A percentile compares a stretch with the other conserved stretches of the same genome.
These are phyloP conservation scores for Pilaira anomala DNA, from an alignment of 192 early-diverging fungal genomes.

Conservation along the genomic window DNA sequence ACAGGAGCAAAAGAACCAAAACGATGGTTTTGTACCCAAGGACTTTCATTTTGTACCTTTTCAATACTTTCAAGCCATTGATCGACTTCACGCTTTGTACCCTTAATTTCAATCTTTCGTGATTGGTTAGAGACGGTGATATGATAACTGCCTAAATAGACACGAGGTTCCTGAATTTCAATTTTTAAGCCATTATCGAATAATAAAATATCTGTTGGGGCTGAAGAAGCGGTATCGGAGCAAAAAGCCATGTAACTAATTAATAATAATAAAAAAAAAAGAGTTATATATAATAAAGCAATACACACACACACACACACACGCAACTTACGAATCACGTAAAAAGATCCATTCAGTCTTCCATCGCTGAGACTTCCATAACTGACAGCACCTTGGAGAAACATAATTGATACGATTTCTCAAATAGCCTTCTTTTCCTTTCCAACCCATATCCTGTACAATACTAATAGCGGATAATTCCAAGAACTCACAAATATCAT, in stretches of 20 bases:
- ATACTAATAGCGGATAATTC: slow-evolving; percentile 71
- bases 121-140: slow-evolving; percentile 55
- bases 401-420: slow-evolving; percentile 57
- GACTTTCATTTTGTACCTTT: slow-evolving; percentile 56
- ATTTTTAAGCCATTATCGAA: slow-evolving; percentile 44
- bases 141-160: slow-evolving; percentile 52
- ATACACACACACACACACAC: background rate
- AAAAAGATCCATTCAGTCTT: slow-evolving; percentile 64
- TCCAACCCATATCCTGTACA: slow-evolving; percentile 75
- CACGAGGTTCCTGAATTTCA: slow-evolving; percentile 21
- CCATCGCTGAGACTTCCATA: slow-evolving; percentile 39
- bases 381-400: slow-evolving; percentile 40
- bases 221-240: slow-evolving; percentile 29
- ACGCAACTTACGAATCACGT: slow-evolving; percentile 58
- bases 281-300: background rate
- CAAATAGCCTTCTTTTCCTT: slow-evolving; percentile 73
- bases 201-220: slow-evolving; percentile 46
- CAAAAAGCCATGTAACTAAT: slow-evolving; percentile 45
- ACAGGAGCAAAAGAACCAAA: slow-evolving; percentile 75
- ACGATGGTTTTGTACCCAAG: slow-evolving; percentile 63
- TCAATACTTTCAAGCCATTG: slow-evolving; percentile 61
- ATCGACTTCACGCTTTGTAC: slow-evolving; percentile 55
- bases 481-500: slow-evolving; percentile 70
- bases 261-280: background rate
- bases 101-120: slow-evolving; percentile 65